Evolutionary conservation across 1,284 basidiomycete species (phyloP), one percentile per base, ranked within the genome.

Genomic region (Boletus coffeatus): DNA sequence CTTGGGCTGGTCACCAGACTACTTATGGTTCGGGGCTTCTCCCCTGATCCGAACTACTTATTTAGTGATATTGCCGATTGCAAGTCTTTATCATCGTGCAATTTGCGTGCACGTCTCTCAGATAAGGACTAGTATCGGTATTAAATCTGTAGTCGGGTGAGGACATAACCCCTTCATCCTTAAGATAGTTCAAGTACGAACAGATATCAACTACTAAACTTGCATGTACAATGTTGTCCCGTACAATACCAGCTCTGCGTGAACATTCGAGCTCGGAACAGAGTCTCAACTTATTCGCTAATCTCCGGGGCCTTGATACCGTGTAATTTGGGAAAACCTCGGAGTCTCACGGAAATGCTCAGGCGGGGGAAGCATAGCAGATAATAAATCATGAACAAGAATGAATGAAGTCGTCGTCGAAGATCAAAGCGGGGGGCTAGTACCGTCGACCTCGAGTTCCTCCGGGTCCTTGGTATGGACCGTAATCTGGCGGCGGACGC

Each of bases 401-500:
- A 64, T 13, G n/a, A 32, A 11, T 25, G 56, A 66, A 4, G 34
- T 32, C 60, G 57, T 39, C 10, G 52, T 11, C 0, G 4, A 50
- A 53, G 32, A 57, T 48, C 32, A 46, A 29, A 55, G 29, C 16
- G 14, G 14, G 11, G 25, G 34, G n/a, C 59, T 73, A 77, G 68
- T 74, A 77, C 62, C 76, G 67, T 48, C 76, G 70, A 32, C 73
- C 74, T 56, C 78, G 69, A 25, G 75, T 71, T 61, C 76, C 70
- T 63, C 76, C 74, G 2, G 87, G 87, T 37, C 87, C 87, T 72
- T 85, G 85, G 66, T 89, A 89, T 25, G 87, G 86, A 16, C 87
- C 83, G 66, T 89, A 89, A 74, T 89, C 87, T 52, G 87, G 87
- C 18, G 85, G 84, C 50, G 86, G 86, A 50, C 86, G 79, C 29